Evolutionary conservation across 2,329 filamentous ascomycete species (phyloP).

Genomic region (Talaromyces sp.): DNA sequence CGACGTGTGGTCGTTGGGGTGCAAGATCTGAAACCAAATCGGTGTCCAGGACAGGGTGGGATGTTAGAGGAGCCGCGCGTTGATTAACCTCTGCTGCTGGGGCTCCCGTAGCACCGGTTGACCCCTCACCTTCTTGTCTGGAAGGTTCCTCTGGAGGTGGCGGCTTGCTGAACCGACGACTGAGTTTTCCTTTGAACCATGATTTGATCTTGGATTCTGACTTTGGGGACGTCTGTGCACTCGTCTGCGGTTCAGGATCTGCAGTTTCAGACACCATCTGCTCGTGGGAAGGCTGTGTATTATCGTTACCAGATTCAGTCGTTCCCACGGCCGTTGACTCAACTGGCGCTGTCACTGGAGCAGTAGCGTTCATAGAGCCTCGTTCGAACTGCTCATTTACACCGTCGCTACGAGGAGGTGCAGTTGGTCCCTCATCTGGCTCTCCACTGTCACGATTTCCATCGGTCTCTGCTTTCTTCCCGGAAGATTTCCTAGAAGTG

Average conservation of each 20-base stretch:
- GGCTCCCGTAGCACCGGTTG: background rate
- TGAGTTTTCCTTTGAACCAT: conserved; percentile 31
- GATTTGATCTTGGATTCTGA: conserved; percentile 31
- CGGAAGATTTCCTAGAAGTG: background rate
- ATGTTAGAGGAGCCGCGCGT: conserved; percentile 21
- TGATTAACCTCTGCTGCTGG: background rate
- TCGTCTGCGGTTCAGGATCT: conserved; percentile 4
- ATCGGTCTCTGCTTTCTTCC: background rate
- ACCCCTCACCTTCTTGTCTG: background rate
- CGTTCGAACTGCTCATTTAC: background rate
- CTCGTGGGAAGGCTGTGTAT: background rate
- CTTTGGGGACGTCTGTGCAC: conserved; percentile 19
- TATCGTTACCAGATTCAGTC: background rate
- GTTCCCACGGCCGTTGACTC: background rate
- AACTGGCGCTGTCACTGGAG: background rate
- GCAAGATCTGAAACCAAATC: conserved; percentile 18
- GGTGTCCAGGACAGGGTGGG: conserved; percentile 26
- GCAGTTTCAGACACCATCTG: background rate
- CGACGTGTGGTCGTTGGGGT: background rate
- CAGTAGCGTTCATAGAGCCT: background rate
- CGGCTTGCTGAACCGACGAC: conserved; percentile 25
- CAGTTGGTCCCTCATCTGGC: background rate
- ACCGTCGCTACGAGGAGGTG: background rate
- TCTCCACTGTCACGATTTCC: background rate
- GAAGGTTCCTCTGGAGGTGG: conserved; percentile 19